These are phyloP conservation scores for Leishmania gerbilli DNA, from an alignment of 208 protist genomes.

Conservation along the genomic window DNA sequence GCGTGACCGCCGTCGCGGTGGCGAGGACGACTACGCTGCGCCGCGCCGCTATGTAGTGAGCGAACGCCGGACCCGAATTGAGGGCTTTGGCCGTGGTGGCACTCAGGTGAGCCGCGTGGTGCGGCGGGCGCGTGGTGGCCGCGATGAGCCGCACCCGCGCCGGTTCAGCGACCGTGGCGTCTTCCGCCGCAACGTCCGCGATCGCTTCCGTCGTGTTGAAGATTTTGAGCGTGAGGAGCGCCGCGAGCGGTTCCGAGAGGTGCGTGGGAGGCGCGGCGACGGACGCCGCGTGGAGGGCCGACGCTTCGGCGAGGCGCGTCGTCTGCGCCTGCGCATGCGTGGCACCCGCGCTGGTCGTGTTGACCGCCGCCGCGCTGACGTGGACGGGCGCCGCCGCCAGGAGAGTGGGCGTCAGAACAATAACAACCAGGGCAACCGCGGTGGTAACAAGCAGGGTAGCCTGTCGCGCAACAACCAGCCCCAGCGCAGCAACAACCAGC, in stretches of 20 bases:
- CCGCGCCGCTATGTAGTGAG: constrained; percentile 84
- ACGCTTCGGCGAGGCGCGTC: constrained; percentile 9
- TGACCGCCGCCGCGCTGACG: constrained; percentile 10
- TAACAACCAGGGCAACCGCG: constrained; percentile 12
- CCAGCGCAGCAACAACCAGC: too few species aligned
- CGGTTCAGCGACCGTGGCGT: constrained; percentile 73
- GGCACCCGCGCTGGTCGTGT: constrained; percentile 17
- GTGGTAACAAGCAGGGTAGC: constrained; percentile 7
- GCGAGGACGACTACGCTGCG: constrained; percentile 48
- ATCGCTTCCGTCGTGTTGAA: constrained; percentile 80
- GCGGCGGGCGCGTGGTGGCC: constrained; percentile 16
- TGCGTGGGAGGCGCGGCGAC: constrained; percentile 19
- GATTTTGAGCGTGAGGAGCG: constrained; percentile 69
- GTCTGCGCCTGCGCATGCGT: constrained; percentile 18
- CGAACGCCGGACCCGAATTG: constrained; percentile 62
- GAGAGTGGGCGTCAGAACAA: constrained; percentile 8
- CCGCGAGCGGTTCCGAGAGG: constrained; percentile 53
- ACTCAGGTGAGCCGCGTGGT: constrained; percentile 60
- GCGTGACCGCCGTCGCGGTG: constrained; percentile 60
- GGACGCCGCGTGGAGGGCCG: constrained; percentile 5
- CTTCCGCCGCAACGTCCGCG: constrained; percentile 58
- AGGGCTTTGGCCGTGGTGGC: constrained; percentile 85
- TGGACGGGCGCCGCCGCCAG: constrained; percentile 18
- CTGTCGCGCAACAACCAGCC: neutral
- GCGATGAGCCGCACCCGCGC: constrained; percentile 3